phyloP scores from a whole-genome alignment of 1,139 yeast species.

The Starmera stellimalicola region DNA sequence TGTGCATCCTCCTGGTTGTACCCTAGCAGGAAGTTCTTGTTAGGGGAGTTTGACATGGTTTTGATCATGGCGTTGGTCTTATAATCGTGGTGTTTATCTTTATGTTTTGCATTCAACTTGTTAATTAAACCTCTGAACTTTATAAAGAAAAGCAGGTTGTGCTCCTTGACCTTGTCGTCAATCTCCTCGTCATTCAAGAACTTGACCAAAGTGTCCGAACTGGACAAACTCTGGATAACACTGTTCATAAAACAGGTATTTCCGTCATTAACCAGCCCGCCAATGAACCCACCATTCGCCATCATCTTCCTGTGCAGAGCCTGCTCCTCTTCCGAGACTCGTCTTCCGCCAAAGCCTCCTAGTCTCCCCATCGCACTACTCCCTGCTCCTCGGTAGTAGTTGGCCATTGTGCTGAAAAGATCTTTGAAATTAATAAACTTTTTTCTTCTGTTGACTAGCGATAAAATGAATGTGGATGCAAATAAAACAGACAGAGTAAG shows the following conservation, averaged over 20 bases:
- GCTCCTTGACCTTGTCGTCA: constrained; percentile 15
- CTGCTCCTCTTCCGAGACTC: constrained; percentile 7
- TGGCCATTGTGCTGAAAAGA: too few relatives aligned
- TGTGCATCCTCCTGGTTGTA: constrained; percentile 94
- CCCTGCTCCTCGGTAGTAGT: neutral
- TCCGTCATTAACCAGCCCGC: constrained; percentile 84
- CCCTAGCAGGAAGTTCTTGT: constrained; percentile 65
- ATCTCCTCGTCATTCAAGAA: constrained; percentile 38
- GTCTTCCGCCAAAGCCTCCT: neutral
- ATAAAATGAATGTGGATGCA: too few relatives aligned
- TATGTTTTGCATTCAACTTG: constrained; percentile 47
- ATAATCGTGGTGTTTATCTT: constrained; percentile 44
- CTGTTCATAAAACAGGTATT: constrained; percentile 93
- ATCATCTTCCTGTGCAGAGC: constrained; percentile 22
- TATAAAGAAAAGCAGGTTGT: constrained; percentile 38
- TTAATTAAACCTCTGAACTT: constrained; percentile 42
- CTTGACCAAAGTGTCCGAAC: constrained; percentile 50
- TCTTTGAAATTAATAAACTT: too few relatives aligned
- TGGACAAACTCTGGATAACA: constrained; percentile 75
- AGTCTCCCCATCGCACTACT: neutral
- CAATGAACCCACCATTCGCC: constrained; percentile 61
- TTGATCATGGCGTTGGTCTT: constrained; percentile 56
- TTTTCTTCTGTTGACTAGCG: too few relatives aligned
- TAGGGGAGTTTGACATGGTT: constrained; percentile 73
- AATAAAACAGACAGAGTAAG: too few relatives aligned